Percentiles rank a stretch among this genome's conserved stretches.
Evolutionary conservation across 2,329 filamentous ascomycete genomes (phyloP).

Genomic region (Alternaria sp.): DNA sequence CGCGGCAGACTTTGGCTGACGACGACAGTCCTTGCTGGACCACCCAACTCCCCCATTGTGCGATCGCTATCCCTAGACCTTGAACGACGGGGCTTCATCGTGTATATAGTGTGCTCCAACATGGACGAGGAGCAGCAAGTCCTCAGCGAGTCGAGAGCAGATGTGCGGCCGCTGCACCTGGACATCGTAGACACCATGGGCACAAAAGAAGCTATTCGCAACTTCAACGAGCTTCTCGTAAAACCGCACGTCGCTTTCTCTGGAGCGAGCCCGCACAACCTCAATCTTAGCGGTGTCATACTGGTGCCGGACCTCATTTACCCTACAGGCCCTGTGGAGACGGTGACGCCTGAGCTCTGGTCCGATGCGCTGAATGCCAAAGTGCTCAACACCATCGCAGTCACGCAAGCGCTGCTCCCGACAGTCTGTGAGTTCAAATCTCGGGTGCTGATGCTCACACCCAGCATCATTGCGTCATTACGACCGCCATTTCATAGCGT

Average conservation of each 20-base stretch:
- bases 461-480: constrained; percentile 81
- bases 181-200: constrained; percentile 81
- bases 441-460: constrained; percentile 79
- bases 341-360: constrained; percentile 83
- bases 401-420: constrained; percentile 83
- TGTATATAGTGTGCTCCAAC: constrained; percentile 89
- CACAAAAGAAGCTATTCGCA: constrained; percentile 73
- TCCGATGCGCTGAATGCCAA: constrained; percentile 93
- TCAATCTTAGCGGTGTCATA: constrained; percentile 81
- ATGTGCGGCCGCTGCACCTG: constrained; percentile 82
- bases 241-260: constrained; percentile 79
- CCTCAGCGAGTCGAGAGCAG: constrained; percentile 76
- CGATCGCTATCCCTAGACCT: constrained; percentile 85
- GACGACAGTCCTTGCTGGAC: constrained; percentile 80
- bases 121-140: constrained; percentile 84
- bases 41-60: constrained; percentile 82
- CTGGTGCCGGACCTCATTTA: constrained; percentile 83
- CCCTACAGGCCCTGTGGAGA: constrained; percentile 83
- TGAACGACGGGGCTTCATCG: constrained; percentile 90
- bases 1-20: constrained; percentile 16
- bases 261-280: constrained; percentile 76
- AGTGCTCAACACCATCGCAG: constrained; percentile 86
- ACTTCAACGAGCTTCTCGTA: constrained; percentile 76
- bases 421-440: constrained; percentile 63
- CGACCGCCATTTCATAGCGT: constrained; percentile 83